These are phyloP conservation scores for Trapa bicornis DNA, from an alignment of 345 rosid genomes.

Conservation along the genomic window DNA sequence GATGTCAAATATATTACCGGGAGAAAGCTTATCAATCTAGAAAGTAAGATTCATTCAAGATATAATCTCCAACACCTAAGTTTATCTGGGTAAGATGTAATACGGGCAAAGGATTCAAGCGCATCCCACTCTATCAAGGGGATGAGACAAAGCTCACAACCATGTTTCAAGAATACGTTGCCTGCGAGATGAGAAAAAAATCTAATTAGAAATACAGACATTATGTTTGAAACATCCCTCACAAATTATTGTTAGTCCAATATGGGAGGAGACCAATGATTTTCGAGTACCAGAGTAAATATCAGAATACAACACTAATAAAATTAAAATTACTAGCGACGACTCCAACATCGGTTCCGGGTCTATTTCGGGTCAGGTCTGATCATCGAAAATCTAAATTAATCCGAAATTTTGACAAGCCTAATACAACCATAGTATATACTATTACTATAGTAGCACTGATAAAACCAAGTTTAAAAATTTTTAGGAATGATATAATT, in stretches of 20 bases:
- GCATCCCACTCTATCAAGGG: slow-evolving; percentile 85
- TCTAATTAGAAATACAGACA: not conserved
- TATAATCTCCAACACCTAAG: not conserved
- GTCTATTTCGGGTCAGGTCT: too few relatives aligned
- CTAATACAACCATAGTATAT: too few relatives aligned
- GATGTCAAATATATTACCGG: not conserved
- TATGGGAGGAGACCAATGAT: not conserved
- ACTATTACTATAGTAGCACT: too few relatives aligned
- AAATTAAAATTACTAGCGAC: too few relatives aligned
- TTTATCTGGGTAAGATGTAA: not conserved
- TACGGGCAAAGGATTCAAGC: not conserved
- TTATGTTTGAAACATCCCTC: not conserved
- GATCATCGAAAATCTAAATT: too few relatives aligned
- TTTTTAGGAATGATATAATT: too few relatives aligned
- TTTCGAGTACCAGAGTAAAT: too few relatives aligned
- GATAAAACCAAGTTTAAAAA: too few relatives aligned
- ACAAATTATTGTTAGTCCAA: not conserved
- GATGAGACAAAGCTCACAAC: slow-evolving; percentile 90
- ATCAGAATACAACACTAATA: too few relatives aligned
- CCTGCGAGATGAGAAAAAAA: slow-evolving; percentile 25
- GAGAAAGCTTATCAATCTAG: not conserved
- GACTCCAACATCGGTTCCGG: too few relatives aligned
- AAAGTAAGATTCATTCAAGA: not conserved
- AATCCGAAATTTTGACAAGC: too few relatives aligned
- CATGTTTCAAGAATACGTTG: slow-evolving; percentile 92